phyloP scores from a whole-genome alignment of 2,329 filamentous ascomycete genomes.

The Epichloe baconii region DNA sequence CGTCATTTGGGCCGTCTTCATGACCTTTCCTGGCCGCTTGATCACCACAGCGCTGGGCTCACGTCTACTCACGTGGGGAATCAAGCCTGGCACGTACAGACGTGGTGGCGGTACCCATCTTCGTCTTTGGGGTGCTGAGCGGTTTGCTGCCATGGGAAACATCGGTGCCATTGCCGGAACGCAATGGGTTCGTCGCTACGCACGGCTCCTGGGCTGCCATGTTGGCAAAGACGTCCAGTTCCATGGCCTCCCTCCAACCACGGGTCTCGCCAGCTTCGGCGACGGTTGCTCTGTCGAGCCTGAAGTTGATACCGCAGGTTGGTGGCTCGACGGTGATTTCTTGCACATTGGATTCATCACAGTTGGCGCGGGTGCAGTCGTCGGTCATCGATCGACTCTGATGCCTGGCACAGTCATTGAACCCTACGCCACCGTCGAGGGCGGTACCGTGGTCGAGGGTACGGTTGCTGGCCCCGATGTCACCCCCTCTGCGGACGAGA shows the following conservation, averaged over 20 bases:
- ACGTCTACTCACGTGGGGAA: constrained; percentile 7
- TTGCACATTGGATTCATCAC: constrained; percentile 9
- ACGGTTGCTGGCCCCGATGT: constrained; percentile 2
- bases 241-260: constrained; percentile 8
- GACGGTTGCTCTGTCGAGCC: constrained; percentile 10
- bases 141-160: constrained; percentile 5
- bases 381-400: constrained; percentile 9
- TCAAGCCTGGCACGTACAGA: constrained; percentile 9
- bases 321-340: constrained; percentile 13
- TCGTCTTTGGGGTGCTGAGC: constrained; percentile 10
- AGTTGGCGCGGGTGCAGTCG: constrained; percentile 9
- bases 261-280: constrained; percentile 11
- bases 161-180: constrained; percentile 8
- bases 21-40: constrained; percentile 8
- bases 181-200: constrained; percentile 9
- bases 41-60: constrained; percentile 6
- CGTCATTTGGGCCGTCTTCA: constrained; percentile 6
- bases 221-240: constrained; percentile 11
- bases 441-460: constrained; percentile 8
- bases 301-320: constrained; percentile 10
- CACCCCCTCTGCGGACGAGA: constrained; percentile 1
- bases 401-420: constrained; percentile 9
- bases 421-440: constrained; percentile 8
- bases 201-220: constrained; percentile 9
- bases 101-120: constrained; percentile 10